phyloP scores from a whole-genome alignment of 768 basidiomycete genomes.

The Leccinum boreale region DNA sequence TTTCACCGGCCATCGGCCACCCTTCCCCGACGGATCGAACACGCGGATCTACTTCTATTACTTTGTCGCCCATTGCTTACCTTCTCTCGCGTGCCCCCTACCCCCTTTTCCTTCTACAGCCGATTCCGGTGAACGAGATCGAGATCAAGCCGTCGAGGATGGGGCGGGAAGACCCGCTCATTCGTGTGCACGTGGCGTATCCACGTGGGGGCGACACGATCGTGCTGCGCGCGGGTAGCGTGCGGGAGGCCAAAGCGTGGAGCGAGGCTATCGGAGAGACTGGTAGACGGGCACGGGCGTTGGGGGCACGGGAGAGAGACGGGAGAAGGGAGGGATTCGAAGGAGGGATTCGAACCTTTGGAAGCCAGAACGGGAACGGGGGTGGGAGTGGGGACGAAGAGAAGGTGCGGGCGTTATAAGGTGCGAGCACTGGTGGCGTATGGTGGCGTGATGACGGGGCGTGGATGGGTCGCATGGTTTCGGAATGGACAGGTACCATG shows the following conservation, averaged over 20 bases:
- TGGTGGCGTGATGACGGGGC: not conserved
- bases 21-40: not conserved
- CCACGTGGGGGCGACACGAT: constrained; percentile 74
- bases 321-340: not conserved
- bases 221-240: constrained; percentile 51
- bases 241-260: constrained; percentile 59
- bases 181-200: constrained; percentile 65
- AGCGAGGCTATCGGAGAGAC: constrained; percentile 36
- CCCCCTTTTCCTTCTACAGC: constrained; percentile 39
- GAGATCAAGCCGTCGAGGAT: constrained; percentile 51
- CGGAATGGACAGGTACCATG: constrained; percentile 4
- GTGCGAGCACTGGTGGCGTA: not conserved
- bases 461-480: not conserved
- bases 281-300: constrained; percentile 14
- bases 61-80: not conserved
- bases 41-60: not conserved
- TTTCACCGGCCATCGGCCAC: not conserved
- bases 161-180: constrained; percentile 62
- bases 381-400: not conserved
- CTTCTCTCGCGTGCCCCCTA: not conserved
- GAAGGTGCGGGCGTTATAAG: not conserved
- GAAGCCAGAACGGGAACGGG: not conserved
- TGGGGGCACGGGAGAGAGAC: not conserved
- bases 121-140: constrained; percentile 69
- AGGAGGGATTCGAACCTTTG: not conserved